Conservation (phyloP, 2,329 filamentous ascomycete genomes). For the Hypocrella siamensis region DNA sequence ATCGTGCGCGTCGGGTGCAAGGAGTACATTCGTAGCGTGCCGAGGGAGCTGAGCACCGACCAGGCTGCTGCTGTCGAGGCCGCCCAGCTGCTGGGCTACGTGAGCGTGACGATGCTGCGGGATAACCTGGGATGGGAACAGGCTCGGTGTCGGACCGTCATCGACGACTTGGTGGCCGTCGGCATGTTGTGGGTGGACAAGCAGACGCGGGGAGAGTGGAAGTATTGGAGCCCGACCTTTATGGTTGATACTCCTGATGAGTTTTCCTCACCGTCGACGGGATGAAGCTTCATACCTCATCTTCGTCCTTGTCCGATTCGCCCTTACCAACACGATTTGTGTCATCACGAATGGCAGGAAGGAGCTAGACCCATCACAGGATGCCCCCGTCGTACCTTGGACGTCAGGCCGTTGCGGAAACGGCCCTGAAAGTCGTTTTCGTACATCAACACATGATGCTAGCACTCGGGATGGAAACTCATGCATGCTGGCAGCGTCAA, state of each 20-base stretch:
- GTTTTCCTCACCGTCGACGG: not conserved
- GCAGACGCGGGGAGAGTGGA: conserved; percentile 61
- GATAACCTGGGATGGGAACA: conserved; percentile 75
- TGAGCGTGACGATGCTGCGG: conserved; percentile 78
- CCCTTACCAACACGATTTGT: too few relatives aligned
- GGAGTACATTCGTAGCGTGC: conserved; percentile 80
- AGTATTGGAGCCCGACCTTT: conserved; percentile 83
- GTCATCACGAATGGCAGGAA: too few relatives aligned
- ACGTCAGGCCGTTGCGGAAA: too few relatives aligned
- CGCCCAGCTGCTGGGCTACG: conserved; percentile 76
- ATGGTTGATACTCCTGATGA: conserved; percentile 33
- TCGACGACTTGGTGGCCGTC: conserved; percentile 78
- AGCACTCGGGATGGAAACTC: too few relatives aligned
- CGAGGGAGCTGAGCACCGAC: conserved; percentile 88
- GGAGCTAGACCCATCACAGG: too few relatives aligned
- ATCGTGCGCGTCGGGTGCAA: conserved; percentile 72
- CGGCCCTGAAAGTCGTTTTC: too few relatives aligned
- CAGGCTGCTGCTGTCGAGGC: conserved; percentile 87
- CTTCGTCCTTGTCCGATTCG: too few relatives aligned
- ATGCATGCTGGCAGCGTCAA: too few relatives aligned
- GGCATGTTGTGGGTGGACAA: conserved; percentile 90
- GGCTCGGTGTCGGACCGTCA: conserved; percentile 71
- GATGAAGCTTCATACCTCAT: too few relatives aligned
- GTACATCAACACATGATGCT: too few relatives aligned
- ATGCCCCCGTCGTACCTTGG: too few relatives aligned